Conservation (phyloP, 2,329 filamentous ascomycete genomes). For the Neonectria neomacrospora region DNA sequence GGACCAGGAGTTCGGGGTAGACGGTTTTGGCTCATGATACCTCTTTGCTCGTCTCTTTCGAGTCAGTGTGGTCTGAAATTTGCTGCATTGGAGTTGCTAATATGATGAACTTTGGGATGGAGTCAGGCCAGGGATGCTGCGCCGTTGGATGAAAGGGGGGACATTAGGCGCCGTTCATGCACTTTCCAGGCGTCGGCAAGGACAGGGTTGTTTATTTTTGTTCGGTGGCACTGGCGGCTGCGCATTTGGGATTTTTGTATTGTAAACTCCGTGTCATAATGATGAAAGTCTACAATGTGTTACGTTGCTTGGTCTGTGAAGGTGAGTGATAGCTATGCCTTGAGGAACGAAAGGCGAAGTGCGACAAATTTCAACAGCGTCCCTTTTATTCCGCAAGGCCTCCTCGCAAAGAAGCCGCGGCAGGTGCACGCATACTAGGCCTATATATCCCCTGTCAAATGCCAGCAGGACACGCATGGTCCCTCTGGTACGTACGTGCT, state of each 20-base stretch:
- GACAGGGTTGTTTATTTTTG: conserved; percentile 37
- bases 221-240: conserved; percentile 37
- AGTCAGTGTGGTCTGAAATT: conserved; percentile 32
- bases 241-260: conserved; percentile 39
- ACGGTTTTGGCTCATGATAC: conserved; percentile 38
- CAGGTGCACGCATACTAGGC: too few relatives aligned
- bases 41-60: conserved; percentile 39
- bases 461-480: not conserved
- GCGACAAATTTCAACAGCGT: too few relatives aligned
- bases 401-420: too few relatives aligned
- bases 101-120: conserved; percentile 39
- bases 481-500: not conserved
- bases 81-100: conserved; percentile 40
- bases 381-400: too few relatives aligned
- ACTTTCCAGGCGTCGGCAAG: conserved; percentile 44
- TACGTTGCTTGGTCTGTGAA: not conserved
- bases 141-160: conserved; percentile 36
- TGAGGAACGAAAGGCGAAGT: too few relatives aligned
- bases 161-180: conserved; percentile 42
- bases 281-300: conserved; percentile 40
- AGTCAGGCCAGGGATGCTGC: conserved; percentile 38
- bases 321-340: not conserved
- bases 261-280: conserved; percentile 41
- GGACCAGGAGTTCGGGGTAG: conserved; percentile 44
- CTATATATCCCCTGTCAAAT: not conserved